Percentiles rank a stretch among this genome's conserved stretches.
Conservation (phyloP, 2,329 filamentous ascomycete genomes). For the Cryoendolithus antarcticus region DNA sequence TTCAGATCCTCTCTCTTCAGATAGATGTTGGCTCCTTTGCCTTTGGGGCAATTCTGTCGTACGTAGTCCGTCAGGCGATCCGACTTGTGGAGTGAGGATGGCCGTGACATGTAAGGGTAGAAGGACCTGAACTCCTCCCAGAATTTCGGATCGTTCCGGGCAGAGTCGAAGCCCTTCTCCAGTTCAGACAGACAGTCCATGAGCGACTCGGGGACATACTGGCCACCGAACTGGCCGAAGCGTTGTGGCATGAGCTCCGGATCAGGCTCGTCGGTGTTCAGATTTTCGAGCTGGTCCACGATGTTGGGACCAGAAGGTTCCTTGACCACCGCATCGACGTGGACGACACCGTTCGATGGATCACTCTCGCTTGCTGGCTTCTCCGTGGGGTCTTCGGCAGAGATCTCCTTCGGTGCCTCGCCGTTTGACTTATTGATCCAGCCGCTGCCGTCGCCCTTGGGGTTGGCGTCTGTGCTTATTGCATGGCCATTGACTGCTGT, state of each 20-base stretch:
- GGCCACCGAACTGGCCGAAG: constrained; percentile 92
- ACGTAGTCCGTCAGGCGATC: constrained; percentile 63
- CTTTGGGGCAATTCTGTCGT: constrained; percentile 25
- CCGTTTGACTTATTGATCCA: constrained; percentile 21
- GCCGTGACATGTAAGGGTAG: constrained; percentile 94
- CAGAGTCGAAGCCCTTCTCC: constrained; percentile 79
- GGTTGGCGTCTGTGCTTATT: constrained; percentile 22
- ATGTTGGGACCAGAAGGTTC: constrained; percentile 53
- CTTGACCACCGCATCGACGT: constrained; percentile 56
- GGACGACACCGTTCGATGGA: constrained; percentile 40
- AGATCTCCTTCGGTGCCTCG: constrained; percentile 21
- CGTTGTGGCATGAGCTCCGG: constrained; percentile 58
- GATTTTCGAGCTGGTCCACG: constrained; percentile 70
- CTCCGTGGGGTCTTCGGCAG: constrained; percentile 23
- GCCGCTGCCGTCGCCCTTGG: constrained; percentile 22
- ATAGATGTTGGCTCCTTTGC: constrained; percentile 91
- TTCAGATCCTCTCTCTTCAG: constrained; percentile 96
- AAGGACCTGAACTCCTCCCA: constrained; percentile 95
- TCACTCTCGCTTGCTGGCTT: constrained; percentile 19
- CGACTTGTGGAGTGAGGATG: constrained; percentile 81
- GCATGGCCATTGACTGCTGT: constrained; percentile 11
- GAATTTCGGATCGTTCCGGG: constrained; percentile 77
- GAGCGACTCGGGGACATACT: constrained; percentile 92
- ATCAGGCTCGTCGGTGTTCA: constrained; percentile 50
- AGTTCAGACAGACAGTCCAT: constrained; percentile 94